Evolutionary conservation across 768 basidiomycete species (phyloP), one percentile per base, ranked within the genome.

Genomic region (Boletus vermiculosoides): DNA sequence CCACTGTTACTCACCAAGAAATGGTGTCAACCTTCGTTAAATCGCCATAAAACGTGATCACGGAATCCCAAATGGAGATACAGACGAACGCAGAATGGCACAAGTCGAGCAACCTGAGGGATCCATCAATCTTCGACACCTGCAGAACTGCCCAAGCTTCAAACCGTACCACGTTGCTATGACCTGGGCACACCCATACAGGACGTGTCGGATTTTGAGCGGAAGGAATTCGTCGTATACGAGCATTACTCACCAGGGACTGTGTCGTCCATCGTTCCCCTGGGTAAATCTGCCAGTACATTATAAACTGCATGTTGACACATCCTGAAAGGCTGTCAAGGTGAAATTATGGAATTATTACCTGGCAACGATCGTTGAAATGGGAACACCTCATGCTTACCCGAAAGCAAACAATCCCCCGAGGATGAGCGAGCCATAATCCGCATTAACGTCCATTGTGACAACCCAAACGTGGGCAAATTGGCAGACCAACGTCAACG

Each of bases 301-400:
- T 39, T n/a, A 68, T 33, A 42, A 63, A 65, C 57, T 68, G 67
- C 60, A 70, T 59, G 28, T 50, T 63, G 37, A 67, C 54, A 33
- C 68, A 70, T 55, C 67, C 67, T 5, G 67, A 68, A 31, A 68
- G 57, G 39, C 68, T 67, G 49, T n/a, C 18, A 34, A 39, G 31
- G 34, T 46, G 16, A 11, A 30, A 13, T 20, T 2, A 16, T 44
- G 23, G 18, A 44, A 56, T 55, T 12, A 39, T 45, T 20, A 16
- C 33, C 12, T 3, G 16, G 23, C 8, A 25, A 33, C 9, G 18
- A 45, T 15, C 1, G 20, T 7, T n/a, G 9, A 47, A 45, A 16
- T 36, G n/a, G 18, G 23, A 25, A 33, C n/a, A 11, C 8, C 34
- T 11, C 1, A 44, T 23, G n/a, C 60, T 60, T 40, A 59, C 67